A percentile compares a stretch with the other conserved stretches of the same genome.
Evolutionary conservation across 495 filamentous ascomycete genomes (phyloP).

Genomic region (Terfezia boudieri): DNA sequence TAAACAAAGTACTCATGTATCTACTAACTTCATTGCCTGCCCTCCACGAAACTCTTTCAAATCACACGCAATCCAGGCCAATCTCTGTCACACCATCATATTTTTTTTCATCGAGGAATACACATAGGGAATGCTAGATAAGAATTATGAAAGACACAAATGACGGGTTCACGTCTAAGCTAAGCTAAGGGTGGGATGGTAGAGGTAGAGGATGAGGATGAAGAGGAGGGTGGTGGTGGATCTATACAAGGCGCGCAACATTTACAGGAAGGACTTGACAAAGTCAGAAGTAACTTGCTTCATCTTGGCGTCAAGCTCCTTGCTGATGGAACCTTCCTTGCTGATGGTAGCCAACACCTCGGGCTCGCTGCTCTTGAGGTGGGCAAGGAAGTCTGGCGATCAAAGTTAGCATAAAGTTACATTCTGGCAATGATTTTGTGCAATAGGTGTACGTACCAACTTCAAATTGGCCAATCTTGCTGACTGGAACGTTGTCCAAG

Average conservation of each 20-base stretch:
- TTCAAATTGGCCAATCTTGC: conserved; percentile 78
- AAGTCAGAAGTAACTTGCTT: conserved; percentile 58
- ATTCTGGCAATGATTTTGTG: background rate
- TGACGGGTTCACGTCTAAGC: background rate
- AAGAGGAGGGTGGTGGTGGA: background rate
- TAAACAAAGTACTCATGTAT: too few species aligned
- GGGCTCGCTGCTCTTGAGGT: conserved; percentile 72
- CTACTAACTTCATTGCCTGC: too few species aligned
- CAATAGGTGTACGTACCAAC: conserved; percentile 14
- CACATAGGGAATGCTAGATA: too few species aligned
- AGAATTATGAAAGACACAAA: too few species aligned
- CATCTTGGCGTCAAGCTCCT: conserved; percentile 76
- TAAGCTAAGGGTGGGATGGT: too few species aligned
- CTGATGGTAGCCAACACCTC: conserved; percentile 73
- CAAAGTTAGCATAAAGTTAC: background rate
- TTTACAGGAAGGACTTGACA: conserved; percentile 47
- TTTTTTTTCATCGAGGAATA: too few species aligned
- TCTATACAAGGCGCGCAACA: background rate
- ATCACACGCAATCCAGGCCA: too few species aligned
- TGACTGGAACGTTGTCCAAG: conserved; percentile 68
- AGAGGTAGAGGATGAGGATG: background rate
- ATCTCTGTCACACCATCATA: too few species aligned
- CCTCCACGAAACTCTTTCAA: too few species aligned
- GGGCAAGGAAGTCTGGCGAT: conserved; percentile 52
- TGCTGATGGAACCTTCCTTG: conserved; percentile 87